These are phyloP conservation scores for Suillus decipiens DNA, from an alignment of 768 basidiomycete species.

Conservation along the genomic window DNA sequence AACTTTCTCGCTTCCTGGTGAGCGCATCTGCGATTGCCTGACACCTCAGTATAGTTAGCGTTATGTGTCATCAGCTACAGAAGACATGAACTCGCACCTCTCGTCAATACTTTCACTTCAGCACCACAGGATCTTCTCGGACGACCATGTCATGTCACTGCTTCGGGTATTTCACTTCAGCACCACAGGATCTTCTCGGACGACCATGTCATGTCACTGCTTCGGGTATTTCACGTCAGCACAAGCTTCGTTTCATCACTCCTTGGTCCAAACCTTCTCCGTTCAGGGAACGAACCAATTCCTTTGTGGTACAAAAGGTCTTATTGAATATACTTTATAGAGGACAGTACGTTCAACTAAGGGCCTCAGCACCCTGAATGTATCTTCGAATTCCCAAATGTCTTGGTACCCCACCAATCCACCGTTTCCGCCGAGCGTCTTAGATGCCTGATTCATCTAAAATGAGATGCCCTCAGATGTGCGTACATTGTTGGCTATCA, in stretches of 20 bases:
- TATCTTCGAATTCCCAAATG: too few species aligned
- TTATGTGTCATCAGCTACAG: not conserved
- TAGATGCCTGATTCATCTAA: too few species aligned
- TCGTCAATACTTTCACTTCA: not conserved
- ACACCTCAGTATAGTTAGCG: not conserved
- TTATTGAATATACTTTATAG: not conserved
- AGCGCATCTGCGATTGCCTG: not conserved
- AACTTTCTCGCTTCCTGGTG: not conserved
- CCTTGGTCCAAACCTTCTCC: not conserved
- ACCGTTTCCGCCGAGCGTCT: too few species aligned
- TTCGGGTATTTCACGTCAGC: not conserved
- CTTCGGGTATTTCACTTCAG: not conserved
- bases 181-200: not conserved
- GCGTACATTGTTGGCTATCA: too few species aligned
- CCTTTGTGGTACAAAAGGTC: not conserved
- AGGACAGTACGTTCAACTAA: not conserved
- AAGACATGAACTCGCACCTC: not conserved
- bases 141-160: not conserved
- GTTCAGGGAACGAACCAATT: not conserved
- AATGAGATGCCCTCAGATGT: too few species aligned
- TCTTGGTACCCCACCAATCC: not conserved
- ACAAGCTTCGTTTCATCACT: not conserved
- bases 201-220: not conserved
- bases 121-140: not conserved
- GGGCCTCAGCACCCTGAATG: not conserved